These are phyloP conservation scores for Catharanthus roseus DNA, from an alignment of 257 asterid genomes.

Conservation along the genomic window DNA sequence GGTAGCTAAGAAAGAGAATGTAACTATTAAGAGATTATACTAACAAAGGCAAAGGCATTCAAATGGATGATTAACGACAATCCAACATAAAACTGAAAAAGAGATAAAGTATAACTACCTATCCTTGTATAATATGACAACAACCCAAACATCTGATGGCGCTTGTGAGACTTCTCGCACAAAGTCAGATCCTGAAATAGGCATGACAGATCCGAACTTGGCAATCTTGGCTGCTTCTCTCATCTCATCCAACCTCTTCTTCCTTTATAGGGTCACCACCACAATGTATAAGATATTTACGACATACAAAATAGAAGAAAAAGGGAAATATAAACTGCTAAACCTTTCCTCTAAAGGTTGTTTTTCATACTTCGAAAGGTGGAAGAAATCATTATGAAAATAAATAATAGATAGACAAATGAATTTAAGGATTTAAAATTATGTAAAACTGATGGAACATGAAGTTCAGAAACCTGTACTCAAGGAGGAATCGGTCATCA, in stretches of 20 bases:
- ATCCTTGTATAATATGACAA: too few relatives aligned
- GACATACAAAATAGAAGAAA: background rate
- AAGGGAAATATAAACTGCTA: background rate
- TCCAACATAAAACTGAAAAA: background rate
- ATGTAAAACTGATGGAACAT: background rate
- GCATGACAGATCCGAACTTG: too few relatives aligned
- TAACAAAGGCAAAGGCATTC: background rate
- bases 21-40: background rate
- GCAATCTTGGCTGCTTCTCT: too few relatives aligned
- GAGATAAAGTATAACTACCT: background rate
- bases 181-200: too few relatives aligned
- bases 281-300: background rate
- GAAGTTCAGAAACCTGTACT: slow-evolving; percentile 49
- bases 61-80: background rate
- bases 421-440: background rate
- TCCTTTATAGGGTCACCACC: background rate
- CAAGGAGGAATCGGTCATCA: slow-evolving; percentile 79
- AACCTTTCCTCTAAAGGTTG: slow-evolving; percentile 39
- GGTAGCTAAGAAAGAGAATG: slow-evolving; percentile 28
- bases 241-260: too few relatives aligned
- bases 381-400: slow-evolving; percentile 36
- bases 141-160: too few relatives aligned
- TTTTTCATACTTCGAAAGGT: background rate
- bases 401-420: slow-evolving; percentile 53
- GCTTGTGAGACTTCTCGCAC: too few relatives aligned